Base-by-base conservation (phyloP, 140 eudicot species). In the Oenanthe javanica region DNA sequence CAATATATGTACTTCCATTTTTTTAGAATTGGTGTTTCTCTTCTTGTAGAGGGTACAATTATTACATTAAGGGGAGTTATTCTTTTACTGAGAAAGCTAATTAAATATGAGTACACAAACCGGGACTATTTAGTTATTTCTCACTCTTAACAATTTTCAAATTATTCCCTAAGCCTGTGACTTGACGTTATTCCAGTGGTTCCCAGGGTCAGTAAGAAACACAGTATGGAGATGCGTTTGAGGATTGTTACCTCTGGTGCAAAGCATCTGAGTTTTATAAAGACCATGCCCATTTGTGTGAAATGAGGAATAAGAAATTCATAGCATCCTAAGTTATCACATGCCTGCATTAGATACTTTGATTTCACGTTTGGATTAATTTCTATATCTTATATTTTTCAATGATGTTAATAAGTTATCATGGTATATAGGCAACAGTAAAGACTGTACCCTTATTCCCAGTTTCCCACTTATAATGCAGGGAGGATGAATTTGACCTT, bases 401-500 rank as follows among this genome's bases (percentile, higher is more conserved):
- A 3, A 21, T 6, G 2, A 57, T 57, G 27, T 11, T 57, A 57
- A 21, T 59, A 21, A 59, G 4, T n/a, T 59, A 7, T 57, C 66
- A 57, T 59, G 31, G 31, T 59, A 59, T 59, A 19, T 7, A 57
- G 21, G 27, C 12, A 59, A 21, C 31, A 59, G 31, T 67, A 67
- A 11, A 59, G 9, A 61, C 63, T 27, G 64, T 79, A 48, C 55
- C 49, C 82, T 77, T 45, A 76, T 78, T 43, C 23, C 21, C 36
- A 31, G 36, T 31, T 31, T 31, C 36, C 36, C 47, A 47, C 21
- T 66, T 61, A 21, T 27, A 80, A 79, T 84, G 85, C 92, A 94
- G 98, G 87, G 95, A 89, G 9, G 97, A 92, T 27, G 99, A 91
- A 81, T 91, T 90, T 83, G 99, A 95, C 86, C 88, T 95, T 83